Base-by-base conservation (phyloP, 2,329 filamentous ascomycete genomes). In the Epichloe hybrida region DNA sequence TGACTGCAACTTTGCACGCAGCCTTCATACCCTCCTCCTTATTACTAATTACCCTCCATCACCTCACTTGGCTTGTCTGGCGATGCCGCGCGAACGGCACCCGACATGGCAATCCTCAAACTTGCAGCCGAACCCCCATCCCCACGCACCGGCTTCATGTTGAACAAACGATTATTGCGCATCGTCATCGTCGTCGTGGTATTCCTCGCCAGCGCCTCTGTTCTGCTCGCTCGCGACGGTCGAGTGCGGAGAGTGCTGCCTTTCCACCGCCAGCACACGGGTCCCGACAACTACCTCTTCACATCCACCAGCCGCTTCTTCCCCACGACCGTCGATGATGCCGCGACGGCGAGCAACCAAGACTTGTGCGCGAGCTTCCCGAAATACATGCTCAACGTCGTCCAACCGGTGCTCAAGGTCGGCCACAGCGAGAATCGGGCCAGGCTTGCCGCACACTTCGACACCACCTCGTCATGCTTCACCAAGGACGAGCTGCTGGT, bases 381-480 rank as follows among this genome's bases (percentile, higher is more conserved):
- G 21, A 62, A 57, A 49, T 57, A 66, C 44, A 47, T 65, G 36
- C 61, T 66, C 27, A 53, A 61, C 31, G 52, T 58, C 13, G 58
- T 66, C 34, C 63, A 66, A 50, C 63, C 63, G 20, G 63, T 66
- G 38, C 54, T 66, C 41, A 66, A 66, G 54, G 60, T 65, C 49
- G 63, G 63, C 27, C 63, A 66, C 34, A 61, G 62, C 51, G 63
- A 57, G 27, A 41, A 49, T 21, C 41, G 37, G 20, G 50, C 46
- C 12, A 27, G 50, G 20, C 46, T 65, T 5, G 58, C 63, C 31
- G 69, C 73, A 3, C 75, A 78, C 49, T 63, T 80, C 44, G 61
- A 69, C 41, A 77, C 71, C 55, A 72, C 75, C 36, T 77, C 76
- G 44, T 72, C 73, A 20, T 79, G 72, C 60, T 72, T 77, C 27